Evolutionary conservation across 2,329 filamentous ascomycete species (phyloP).

Genomic region (Neopestalotiopsis rosae): DNA sequence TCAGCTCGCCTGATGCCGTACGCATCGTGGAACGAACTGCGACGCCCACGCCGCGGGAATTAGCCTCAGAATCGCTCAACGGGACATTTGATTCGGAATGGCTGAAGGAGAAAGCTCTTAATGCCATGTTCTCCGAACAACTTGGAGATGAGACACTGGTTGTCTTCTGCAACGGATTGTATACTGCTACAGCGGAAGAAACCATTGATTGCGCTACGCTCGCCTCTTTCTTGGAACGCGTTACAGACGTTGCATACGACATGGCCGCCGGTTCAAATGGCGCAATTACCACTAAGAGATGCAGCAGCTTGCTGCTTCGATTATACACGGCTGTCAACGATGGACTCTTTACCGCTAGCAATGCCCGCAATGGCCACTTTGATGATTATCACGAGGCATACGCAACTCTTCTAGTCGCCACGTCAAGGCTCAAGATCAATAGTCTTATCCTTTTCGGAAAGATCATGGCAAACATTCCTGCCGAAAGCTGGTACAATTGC

Average conservation of each 20-base stretch:
- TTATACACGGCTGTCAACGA: conserved; percentile 10
- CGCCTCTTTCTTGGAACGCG: background rate
- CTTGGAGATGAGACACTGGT: conserved; percentile 18
- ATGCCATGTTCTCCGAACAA: background rate
- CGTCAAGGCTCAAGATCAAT: conserved; percentile 31
- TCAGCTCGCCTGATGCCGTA: background rate
- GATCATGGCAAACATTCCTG: conserved; percentile 29
- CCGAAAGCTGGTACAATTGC: conserved; percentile 15
- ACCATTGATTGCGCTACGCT: background rate
- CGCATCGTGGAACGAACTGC: background rate
- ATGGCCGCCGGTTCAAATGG: background rate
- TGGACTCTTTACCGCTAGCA: background rate
- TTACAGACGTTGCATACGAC: background rate
- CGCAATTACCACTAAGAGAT: background rate
- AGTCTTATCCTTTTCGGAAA: conserved; percentile 29
- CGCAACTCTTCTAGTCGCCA: conserved; percentile 26
- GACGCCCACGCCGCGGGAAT: background rate
- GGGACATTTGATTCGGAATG: background rate
- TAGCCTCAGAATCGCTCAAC: background rate
- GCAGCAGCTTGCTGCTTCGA: background rate
- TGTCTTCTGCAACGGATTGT: conserved; percentile 30
- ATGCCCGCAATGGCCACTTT: background rate
- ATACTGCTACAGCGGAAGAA: conserved; percentile 21
- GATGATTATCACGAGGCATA: conserved; percentile 20
- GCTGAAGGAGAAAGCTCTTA: background rate